A percentile compares a stretch with the other conserved stretches of the same genome.
These are phyloP conservation scores for Fusarium tuaranense DNA, from an alignment of 2,329 filamentous ascomycete genomes.

Conservation along the genomic window DNA sequence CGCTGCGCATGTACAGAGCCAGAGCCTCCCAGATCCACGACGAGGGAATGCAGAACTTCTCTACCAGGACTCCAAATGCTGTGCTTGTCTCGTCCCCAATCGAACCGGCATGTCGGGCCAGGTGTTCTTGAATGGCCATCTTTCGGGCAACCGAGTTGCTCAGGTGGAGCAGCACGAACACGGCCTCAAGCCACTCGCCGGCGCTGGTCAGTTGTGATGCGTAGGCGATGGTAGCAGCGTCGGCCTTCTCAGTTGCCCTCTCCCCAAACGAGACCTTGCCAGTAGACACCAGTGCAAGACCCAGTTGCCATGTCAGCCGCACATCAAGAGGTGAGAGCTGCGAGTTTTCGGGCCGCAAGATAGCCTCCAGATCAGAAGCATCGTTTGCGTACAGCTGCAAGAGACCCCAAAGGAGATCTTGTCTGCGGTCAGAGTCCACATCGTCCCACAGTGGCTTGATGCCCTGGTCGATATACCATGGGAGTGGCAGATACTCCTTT, in stretches of 20 bases:
- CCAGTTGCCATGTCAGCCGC: slow-evolving; percentile 87
- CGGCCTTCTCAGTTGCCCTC: slow-evolving; percentile 69
- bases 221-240: slow-evolving; percentile 75
- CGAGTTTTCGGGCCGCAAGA: slow-evolving; percentile 81
- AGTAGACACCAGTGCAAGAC: slow-evolving; percentile 70
- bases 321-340: slow-evolving; percentile 80
- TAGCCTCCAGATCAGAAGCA: slow-evolving; percentile 70
- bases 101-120: slow-evolving; percentile 76
- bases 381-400: slow-evolving; percentile 81
- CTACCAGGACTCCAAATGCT: slow-evolving; percentile 69
- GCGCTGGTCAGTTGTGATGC: slow-evolving; percentile 71
- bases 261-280: slow-evolving; percentile 65
- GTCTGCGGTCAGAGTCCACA: slow-evolving; percentile 65
- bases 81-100: slow-evolving; percentile 70
- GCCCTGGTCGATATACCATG: slow-evolving; percentile 75
- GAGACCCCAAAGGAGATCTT: slow-evolving; percentile 89
- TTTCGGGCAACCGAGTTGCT: slow-evolving; percentile 71
- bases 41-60: slow-evolving; percentile 76
- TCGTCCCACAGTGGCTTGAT: slow-evolving; percentile 71
- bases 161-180: slow-evolving; percentile 85
- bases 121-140: slow-evolving; percentile 76
- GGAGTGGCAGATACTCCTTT: slow-evolving; percentile 77
- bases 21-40: slow-evolving; percentile 90
- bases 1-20: slow-evolving; percentile 82
- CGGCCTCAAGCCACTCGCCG: slow-evolving; percentile 75